Evolutionary conservation across 176 grass and related monocot genomes (phyloP).

Genomic region (Elaeis guineensis): DNA sequence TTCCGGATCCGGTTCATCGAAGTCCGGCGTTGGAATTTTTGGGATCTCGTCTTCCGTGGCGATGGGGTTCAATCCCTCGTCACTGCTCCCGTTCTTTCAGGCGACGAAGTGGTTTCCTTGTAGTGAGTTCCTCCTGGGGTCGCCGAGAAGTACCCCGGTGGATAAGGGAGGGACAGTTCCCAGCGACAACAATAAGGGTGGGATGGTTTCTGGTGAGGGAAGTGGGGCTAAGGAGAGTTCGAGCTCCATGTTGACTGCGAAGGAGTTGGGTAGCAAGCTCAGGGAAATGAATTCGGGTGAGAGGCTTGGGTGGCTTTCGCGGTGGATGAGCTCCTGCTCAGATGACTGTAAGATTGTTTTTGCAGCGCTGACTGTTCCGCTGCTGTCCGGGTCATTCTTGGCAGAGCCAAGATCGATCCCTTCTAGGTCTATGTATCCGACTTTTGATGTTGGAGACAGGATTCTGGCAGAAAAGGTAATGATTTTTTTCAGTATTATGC

Average conservation of each 20-base stretch:
- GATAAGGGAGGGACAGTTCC: conserved; percentile 32
- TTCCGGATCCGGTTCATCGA: conserved; percentile 28
- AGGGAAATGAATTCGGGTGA: conserved; percentile 2
- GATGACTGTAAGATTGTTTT: conserved; percentile 82
- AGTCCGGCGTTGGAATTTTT: conserved; percentile 18
- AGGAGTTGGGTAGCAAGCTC: not conserved
- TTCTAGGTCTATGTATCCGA: conserved; percentile 10
- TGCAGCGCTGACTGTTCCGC: conserved; percentile 67
- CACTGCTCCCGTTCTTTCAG: conserved; percentile 78
- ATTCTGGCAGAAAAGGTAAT: conserved; percentile 4
- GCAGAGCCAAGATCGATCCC: conserved; percentile 87
- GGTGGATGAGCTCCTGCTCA: conserved; percentile 69
- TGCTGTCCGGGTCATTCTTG: conserved; percentile 60
- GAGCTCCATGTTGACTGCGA: conserved; percentile 11
- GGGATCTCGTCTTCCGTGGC: conserved; percentile 51
- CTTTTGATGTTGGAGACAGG: conserved; percentile 8
- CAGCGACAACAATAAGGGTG: conserved; percentile 2
- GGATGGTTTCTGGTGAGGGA: not conserved
- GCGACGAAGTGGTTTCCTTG: conserved; percentile 82
- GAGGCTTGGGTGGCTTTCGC: conserved; percentile 67
- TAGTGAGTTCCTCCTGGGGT: conserved; percentile 34
- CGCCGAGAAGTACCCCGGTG: conserved; percentile 19
- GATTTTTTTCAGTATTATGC: not conserved
- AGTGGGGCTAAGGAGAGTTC: conserved; percentile 5
- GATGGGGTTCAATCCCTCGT: conserved; percentile 49